Evolutionary conservation across 768 basidiomycete species (phyloP), one percentile per base, ranked within the genome.

Genomic region (Boletus rubroflammeus): DNA sequence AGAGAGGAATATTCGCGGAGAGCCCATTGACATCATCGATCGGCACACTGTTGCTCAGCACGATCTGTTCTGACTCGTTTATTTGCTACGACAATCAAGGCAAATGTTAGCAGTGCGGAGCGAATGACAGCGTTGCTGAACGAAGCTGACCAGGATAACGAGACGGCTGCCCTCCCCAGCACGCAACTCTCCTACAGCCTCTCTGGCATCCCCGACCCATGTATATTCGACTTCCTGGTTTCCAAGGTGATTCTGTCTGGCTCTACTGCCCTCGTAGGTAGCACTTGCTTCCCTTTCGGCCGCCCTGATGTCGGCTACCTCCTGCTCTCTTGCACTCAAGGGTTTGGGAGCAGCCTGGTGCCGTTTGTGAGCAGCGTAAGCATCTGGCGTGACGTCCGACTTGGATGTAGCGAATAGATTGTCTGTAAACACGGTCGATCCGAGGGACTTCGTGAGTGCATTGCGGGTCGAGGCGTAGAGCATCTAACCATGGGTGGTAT

Each of bases 391-490:
- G 50, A 88, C 62, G 59, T 91, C 86, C 13, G 72, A 73, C 66
- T 84, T 88, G 50, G 80, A 78, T 0, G 88, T 91, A 2, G 91
- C 91, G 64, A 89, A 91, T n/a, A 94, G 72, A 35, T 80, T 78
- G 66, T 89, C 85, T 3, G 79, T 79, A 69, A 93, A 90, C 31
- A 81, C 68, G 17, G 82, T 75, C 3, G 92, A 85, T 41, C 90
- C 90, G 4, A 95, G 77, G n/a, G 79, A 75, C 67, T 82, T 90
- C 28, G 84, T 76, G 21, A 94, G 77, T 17, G 84, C 77, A 23
- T 77, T 75, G 41, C 90, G 83, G 1, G 86, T 85, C 3, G 92
- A 86, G 21, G 93, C 90, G 69, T 93, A 94, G 32, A 95, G 76
- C 91, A 93, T 95, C 90, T 93, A 34, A 8, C 38, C 28, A 50